These are phyloP conservation scores for Hygrocybe coccinea DNA, from an alignment of 768 basidiomycete species.

Conservation along the genomic window DNA sequence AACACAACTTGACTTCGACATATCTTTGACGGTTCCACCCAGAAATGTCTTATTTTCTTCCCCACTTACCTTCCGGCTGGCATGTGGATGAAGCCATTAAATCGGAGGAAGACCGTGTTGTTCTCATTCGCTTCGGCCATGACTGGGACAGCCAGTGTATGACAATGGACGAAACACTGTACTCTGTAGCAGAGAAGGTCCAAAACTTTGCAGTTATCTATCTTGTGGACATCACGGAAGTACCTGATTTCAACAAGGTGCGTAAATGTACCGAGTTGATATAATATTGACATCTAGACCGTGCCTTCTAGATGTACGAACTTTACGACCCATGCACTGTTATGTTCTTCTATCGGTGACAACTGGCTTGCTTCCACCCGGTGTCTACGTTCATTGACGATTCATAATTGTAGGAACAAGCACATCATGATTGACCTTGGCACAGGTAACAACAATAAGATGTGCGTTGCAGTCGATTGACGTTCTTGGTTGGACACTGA, in stretches of 20 bases:
- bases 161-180: constrained; percentile 98
- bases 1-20: neutral
- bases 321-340: constrained; percentile 95
- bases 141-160: constrained; percentile 94
- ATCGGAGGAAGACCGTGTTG: constrained; percentile 93
- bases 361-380: neutral
- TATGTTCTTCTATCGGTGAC: constrained; percentile 96
- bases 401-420: constrained; percentile 62
- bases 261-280: constrained; percentile 14
- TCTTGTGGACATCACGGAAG: constrained; percentile 89
- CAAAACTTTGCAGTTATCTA: constrained; percentile 99
- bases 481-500: neutral
- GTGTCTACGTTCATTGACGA: constrained; percentile 1
- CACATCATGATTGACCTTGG: constrained; percentile 99
- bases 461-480: constrained; percentile 49
- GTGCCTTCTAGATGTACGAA: constrained; percentile 82
- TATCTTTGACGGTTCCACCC: neutral
- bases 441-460: constrained; percentile 99
- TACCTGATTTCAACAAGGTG: constrained; percentile 98
- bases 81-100: constrained; percentile 99
- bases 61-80: constrained; percentile 89
- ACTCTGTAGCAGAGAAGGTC: constrained; percentile 88
- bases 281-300: neutral
- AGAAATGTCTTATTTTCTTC: constrained; percentile 85
- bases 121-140: constrained; percentile 91